Evolutionary conservation across 1,284 basidiomycete genomes (phyloP).

Genomic region (Coniophora puteana): DNA sequence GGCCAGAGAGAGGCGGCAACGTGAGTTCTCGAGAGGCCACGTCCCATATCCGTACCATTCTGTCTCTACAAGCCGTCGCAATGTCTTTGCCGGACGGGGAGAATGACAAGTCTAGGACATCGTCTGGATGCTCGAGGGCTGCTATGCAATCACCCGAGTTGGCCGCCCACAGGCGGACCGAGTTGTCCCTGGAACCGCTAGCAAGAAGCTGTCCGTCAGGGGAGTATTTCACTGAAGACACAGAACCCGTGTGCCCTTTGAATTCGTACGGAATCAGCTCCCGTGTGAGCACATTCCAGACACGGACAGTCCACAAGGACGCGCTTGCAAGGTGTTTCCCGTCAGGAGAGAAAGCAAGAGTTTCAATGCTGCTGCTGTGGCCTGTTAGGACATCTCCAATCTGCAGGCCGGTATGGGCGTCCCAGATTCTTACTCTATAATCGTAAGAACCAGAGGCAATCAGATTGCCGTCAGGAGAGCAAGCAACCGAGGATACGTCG

Average conservation of each 20-base stretch:
- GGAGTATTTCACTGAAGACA: too few relatives aligned
- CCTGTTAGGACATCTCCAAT: slow-evolving; percentile 26
- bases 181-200: too few relatives aligned
- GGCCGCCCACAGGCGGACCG: too few relatives aligned
- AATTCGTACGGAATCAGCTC: slow-evolving; percentile 23
- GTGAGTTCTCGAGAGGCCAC: neutral
- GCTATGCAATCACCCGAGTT: too few relatives aligned
- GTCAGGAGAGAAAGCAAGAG: slow-evolving; percentile 27
- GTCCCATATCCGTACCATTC: neutral
- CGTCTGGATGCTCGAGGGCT: too few relatives aligned
- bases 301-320: slow-evolving; percentile 25
- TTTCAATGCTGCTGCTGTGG: slow-evolving; percentile 27
- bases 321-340: slow-evolving; percentile 29
- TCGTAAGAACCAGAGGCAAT: slow-evolving; percentile 28
- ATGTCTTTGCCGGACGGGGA: too few relatives aligned
- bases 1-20: too few relatives aligned
- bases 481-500: slow-evolving; percentile 12
- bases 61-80: too few relatives aligned
- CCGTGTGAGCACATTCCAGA: slow-evolving; percentile 29
- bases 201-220: too few relatives aligned
- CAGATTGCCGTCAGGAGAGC: slow-evolving; percentile 27
- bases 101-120: too few relatives aligned
- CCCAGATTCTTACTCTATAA: slow-evolving; percentile 29
- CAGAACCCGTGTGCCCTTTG: slow-evolving; percentile 7
- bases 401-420: slow-evolving; percentile 21